Conservation (phyloP, 2,329 filamentous ascomycete genomes). For the Kalaharituber pfeilii region DNA sequence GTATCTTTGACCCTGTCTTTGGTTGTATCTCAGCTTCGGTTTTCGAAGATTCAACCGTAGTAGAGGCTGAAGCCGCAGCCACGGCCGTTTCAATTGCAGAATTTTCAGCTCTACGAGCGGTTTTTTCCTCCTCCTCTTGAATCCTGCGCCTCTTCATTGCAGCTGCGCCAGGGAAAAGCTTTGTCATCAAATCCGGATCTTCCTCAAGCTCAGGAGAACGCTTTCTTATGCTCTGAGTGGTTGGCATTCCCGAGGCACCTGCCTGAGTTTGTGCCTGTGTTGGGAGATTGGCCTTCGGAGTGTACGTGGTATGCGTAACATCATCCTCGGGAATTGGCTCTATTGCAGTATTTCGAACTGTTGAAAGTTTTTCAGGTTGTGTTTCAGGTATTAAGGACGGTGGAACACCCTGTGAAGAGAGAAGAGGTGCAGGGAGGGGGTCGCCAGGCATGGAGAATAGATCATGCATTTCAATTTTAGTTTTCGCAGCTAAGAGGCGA, state of each 20-base stretch:
- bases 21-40: neutral
- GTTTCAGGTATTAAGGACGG: constrained; percentile 25
- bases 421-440: constrained; percentile 8
- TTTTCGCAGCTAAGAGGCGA: constrained; percentile 7
- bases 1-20: neutral
- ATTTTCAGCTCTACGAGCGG: constrained; percentile 9
- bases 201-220: constrained; percentile 22
- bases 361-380: neutral
- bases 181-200: constrained; percentile 39
- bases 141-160: constrained; percentile 63
- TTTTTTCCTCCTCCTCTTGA: constrained; percentile 37
- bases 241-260: neutral
- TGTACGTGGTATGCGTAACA: neutral
- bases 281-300: too few relatives aligned
- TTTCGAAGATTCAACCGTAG: neutral
- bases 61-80: neutral
- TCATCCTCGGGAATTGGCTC: neutral
- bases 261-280: neutral
- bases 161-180: constrained; percentile 57
- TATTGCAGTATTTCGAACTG: neutral
- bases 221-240: neutral
- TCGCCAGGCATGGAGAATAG: constrained; percentile 1
- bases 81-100: neutral
- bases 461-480: constrained; percentile 2
- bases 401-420: constrained; percentile 30